Conservation (phyloP, 2,329 filamentous ascomycete genomes). For the Aspergillus terreus region DNA sequence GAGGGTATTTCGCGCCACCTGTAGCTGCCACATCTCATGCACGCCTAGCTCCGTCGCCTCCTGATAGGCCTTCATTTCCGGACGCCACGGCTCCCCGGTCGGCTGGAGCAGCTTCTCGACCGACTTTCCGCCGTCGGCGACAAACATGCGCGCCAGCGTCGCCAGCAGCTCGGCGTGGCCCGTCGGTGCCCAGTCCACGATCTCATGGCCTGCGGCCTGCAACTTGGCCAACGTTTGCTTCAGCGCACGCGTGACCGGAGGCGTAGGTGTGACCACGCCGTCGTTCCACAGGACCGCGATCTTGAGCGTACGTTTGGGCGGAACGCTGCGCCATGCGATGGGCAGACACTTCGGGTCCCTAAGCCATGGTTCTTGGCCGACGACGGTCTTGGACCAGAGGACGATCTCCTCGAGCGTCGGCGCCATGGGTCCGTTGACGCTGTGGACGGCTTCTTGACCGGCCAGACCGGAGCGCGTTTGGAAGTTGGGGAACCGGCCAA, state of each 20-base stretch:
- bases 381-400: constrained; percentile 51
- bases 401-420: constrained; percentile 54
- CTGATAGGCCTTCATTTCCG: constrained; percentile 47
- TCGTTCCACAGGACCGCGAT: constrained; percentile 62
- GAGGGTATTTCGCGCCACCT: constrained; percentile 43
- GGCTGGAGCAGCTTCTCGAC: constrained; percentile 21
- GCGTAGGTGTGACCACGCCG: constrained; percentile 59
- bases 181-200: constrained; percentile 27
- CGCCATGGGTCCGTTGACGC: constrained; percentile 62
- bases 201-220: constrained; percentile 53
- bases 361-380: constrained; percentile 52
- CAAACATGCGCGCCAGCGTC: constrained; percentile 29
- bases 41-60: constrained; percentile 43
- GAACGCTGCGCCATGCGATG: constrained; percentile 49
- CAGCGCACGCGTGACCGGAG: constrained; percentile 59
- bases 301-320: constrained; percentile 37
- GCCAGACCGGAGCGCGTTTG: constrained; percentile 53
- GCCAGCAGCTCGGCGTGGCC: constrained; percentile 5
- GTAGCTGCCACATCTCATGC: constrained; percentile 48
- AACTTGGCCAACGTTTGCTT: constrained; percentile 48
- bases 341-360: constrained; percentile 56
- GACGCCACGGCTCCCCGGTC: constrained; percentile 37
- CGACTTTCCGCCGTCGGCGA: constrained; percentile 51
- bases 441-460: constrained; percentile 62
- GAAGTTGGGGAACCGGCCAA: constrained; percentile 38